Conservation (phyloP, 2,329 filamentous ascomycete species). For the Bertia moriformis region DNA sequence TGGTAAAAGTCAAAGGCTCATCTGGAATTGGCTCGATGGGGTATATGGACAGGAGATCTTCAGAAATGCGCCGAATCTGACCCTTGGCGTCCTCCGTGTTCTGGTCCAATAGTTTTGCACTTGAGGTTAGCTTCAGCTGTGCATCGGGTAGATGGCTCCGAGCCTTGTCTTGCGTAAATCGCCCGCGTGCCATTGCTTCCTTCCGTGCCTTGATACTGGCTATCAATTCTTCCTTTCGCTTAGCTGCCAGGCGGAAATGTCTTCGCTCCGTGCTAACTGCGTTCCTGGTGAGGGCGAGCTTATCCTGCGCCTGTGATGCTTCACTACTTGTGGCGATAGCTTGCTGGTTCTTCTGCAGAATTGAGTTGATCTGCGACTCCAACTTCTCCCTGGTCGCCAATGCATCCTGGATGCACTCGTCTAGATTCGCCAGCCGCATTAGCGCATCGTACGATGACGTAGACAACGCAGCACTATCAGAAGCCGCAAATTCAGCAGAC, state of each 20-base stretch:
- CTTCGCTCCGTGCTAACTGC: constrained; percentile 35
- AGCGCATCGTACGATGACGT: constrained; percentile 52
- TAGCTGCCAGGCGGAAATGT: constrained; percentile 31
- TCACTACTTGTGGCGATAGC: constrained; percentile 13
- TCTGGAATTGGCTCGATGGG: constrained; percentile 44
- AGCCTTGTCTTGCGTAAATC: constrained; percentile 22
- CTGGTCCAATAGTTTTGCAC: constrained; percentile 22
- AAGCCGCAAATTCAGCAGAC: constrained; percentile 9
- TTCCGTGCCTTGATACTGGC: constrained; percentile 30
- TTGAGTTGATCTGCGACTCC: constrained; percentile 39
- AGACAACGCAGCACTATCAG: constrained; percentile 15
- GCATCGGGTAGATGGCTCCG: constrained; percentile 26
- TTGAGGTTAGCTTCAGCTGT: constrained; percentile 21
- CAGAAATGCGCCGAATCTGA: constrained; percentile 46
- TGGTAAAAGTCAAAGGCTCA: constrained; percentile 44
- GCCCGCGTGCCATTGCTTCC: constrained; percentile 31
- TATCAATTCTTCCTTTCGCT: constrained; percentile 34
- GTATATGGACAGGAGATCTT: constrained; percentile 43
- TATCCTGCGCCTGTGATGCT: constrained; percentile 21
- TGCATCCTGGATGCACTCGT: constrained; percentile 55
- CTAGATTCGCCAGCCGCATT: constrained; percentile 48
- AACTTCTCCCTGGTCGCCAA: constrained; percentile 40
- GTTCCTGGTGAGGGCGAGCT: constrained; percentile 22
- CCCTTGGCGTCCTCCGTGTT: constrained; percentile 32
- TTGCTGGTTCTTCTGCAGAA: constrained; percentile 19